A percentile compares a stretch with the other conserved stretches of the same genome.
These are phyloP conservation scores for Talaromyces stipitatus DNA, from an alignment of 495 filamentous ascomycete species.

Conservation along the genomic window DNA sequence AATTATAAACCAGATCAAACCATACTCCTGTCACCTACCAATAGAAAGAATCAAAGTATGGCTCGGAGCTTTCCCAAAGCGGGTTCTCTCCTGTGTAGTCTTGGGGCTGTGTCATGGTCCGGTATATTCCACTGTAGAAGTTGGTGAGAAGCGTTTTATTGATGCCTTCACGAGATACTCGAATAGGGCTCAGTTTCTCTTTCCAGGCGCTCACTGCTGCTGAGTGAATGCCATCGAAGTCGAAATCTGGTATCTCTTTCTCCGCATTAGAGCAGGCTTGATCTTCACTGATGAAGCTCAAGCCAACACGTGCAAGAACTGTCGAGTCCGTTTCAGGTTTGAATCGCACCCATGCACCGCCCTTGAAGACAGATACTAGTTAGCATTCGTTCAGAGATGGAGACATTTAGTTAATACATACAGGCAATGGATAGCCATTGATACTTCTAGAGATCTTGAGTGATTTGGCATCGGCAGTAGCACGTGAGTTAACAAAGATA, in stretches of 20 bases:
- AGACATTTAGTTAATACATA: conserved; percentile 10
- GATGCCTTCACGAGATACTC: conserved; percentile 39
- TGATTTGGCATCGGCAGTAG: conserved; percentile 38
- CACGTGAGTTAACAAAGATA: conserved; percentile 35
- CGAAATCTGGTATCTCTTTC: conserved; percentile 48
- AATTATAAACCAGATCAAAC: neutral
- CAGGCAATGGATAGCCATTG: conserved; percentile 62
- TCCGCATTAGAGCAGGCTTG: conserved; percentile 59
- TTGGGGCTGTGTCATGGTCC: conserved; percentile 61
- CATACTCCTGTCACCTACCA: conserved; percentile 40
- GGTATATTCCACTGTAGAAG: conserved; percentile 49
- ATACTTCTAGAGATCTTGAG: conserved; percentile 60
- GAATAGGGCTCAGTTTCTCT: conserved; percentile 46
- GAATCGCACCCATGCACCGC: conserved; percentile 61
- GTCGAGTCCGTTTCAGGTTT: conserved; percentile 25
- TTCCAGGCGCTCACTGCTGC: conserved; percentile 39
- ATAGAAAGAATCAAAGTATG: conserved; percentile 49
- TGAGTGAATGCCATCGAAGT: conserved; percentile 33
- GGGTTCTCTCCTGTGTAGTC: conserved; percentile 73
- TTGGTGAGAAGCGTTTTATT: conserved; percentile 48
- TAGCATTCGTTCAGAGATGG: neutral
- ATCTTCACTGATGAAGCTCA: conserved; percentile 59
- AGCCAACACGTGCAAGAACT: conserved; percentile 57
- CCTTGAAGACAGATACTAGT: conserved; percentile 19
- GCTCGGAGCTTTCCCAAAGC: conserved; percentile 58